Evolutionary conservation across 768 basidiomycete species (phyloP).

Genomic region (Phylloporus sp.): DNA sequence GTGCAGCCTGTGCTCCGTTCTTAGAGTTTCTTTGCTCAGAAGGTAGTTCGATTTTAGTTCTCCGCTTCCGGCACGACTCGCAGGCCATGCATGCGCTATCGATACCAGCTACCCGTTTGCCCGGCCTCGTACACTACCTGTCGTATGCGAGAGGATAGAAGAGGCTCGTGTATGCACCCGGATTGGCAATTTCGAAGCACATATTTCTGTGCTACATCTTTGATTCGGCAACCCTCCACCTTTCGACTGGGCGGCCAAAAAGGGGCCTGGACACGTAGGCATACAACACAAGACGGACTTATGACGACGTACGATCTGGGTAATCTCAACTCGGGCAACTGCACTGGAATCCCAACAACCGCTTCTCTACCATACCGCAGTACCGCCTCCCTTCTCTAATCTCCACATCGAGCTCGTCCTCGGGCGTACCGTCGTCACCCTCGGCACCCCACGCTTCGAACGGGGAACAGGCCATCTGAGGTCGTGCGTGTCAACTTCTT

Average conservation of each 20-base stretch:
- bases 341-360: conserved; percentile 86
- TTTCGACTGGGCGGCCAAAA: too few species aligned
- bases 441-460: conserved; percentile 88
- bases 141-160: conserved; percentile 70
- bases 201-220: too few species aligned
- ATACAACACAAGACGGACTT: not conserved
- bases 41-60: conserved; percentile 36
- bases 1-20: conserved; percentile 92
- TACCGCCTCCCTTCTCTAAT: conserved; percentile 65
- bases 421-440: conserved; percentile 38
- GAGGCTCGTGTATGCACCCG: conserved; percentile 73
- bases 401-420: conserved; percentile 50
- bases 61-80: conserved; percentile 29
- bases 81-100: conserved; percentile 72
- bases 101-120: conserved; percentile 85
- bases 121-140: conserved; percentile 75
- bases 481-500: not conserved
- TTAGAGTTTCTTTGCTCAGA: conserved; percentile 91
- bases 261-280: too few species aligned
- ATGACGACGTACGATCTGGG: not conserved
- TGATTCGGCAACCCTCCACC: too few species aligned
- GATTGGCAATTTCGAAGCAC: conserved; percentile 85
- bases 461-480: conserved; percentile 83
- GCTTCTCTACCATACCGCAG: conserved; percentile 72
- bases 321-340: conserved; percentile 74